Evolutionary conservation across 2,329 filamentous ascomycete genomes (phyloP).

Genomic region (Pseudogymnoascus sp.): DNA sequence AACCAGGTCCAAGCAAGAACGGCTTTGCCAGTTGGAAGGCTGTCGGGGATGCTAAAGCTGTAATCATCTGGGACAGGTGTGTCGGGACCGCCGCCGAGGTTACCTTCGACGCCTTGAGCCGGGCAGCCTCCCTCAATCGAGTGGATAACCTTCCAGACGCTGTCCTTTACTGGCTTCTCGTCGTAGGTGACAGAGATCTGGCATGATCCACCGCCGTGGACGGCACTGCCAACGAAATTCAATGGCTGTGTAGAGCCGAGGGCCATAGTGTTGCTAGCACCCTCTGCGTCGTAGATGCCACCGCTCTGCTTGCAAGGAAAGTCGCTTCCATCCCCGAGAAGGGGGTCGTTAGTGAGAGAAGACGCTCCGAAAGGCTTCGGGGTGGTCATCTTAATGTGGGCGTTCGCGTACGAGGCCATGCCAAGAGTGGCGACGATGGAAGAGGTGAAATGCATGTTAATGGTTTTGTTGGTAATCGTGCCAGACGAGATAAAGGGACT

Average conservation of each 20-base stretch:
- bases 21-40: conserved; percentile 66
- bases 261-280: conserved; percentile 48
- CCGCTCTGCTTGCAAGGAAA: conserved; percentile 75
- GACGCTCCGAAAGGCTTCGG: conserved; percentile 54
- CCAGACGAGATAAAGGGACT: conserved; percentile 1
- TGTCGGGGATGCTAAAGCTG: conserved; percentile 61
- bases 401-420: conserved; percentile 51
- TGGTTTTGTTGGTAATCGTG: neutral
- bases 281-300: conserved; percentile 38
- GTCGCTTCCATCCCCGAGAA: conserved; percentile 50
- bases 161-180: conserved; percentile 52
- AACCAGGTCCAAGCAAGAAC: conserved; percentile 91
- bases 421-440: conserved; percentile 43
- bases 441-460: conserved; percentile 43
- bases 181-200: conserved; percentile 84
- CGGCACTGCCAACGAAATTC: conserved; percentile 60
- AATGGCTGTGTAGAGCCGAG: conserved; percentile 56
- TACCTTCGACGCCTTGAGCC: conserved; percentile 45
- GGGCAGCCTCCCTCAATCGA: conserved; percentile 84
- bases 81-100: conserved; percentile 42
- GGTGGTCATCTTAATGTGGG: conserved; percentile 66
- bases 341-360: conserved; percentile 55
- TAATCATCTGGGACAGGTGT: conserved; percentile 47
- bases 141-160: conserved; percentile 81
- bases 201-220: conserved; percentile 87